A percentile compares a stretch with the other conserved stretches of the same genome.
phyloP scores from a whole-genome alignment of 2,329 filamentous ascomycete species.

The Fusarium austroafricanum region DNA sequence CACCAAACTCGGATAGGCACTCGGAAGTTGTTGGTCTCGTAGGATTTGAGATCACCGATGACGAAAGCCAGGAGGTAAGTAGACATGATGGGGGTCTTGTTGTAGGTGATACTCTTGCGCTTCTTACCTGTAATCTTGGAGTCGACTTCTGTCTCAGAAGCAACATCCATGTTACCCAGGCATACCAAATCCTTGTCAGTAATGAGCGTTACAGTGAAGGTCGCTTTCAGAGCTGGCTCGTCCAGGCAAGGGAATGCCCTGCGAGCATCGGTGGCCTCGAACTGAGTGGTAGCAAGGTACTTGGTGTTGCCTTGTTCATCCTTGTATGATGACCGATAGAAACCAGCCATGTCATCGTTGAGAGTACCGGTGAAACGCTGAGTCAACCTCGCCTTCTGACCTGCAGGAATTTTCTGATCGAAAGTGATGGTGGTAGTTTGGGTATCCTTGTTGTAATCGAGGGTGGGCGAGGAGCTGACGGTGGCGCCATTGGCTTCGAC shows the following conservation, averaged over 20 bases:
- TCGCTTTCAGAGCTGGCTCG: conserved; percentile 92
- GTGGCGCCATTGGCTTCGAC: conserved; percentile 60
- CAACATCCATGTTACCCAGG: conserved; percentile 96
- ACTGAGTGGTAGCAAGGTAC: conserved; percentile 90
- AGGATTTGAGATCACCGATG: conserved; percentile 91
- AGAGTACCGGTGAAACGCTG: conserved; percentile 77
- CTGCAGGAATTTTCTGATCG: conserved; percentile 76
- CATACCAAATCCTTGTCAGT: conserved; percentile 92
- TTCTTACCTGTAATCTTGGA: conserved; percentile 68
- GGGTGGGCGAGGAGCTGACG: conserved; percentile 53
- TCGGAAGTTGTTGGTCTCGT: conserved; percentile 91
- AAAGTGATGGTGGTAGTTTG: conserved; percentile 88
- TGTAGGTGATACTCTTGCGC: conserved; percentile 91
- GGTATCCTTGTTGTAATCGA: conserved; percentile 80
- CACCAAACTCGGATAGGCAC: conserved; percentile 95
- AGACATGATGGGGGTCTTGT: conserved; percentile 92
- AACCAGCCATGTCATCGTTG: conserved; percentile 97
- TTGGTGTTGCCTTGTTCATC: conserved; percentile 80
- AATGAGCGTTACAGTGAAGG: conserved; percentile 90
- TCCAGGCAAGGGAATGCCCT: conserved; percentile 97
- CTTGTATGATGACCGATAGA: conserved; percentile 96
- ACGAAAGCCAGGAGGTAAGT: conserved; percentile 96
- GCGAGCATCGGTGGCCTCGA: conserved; percentile 95
- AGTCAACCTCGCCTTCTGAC: conserved; percentile 75
- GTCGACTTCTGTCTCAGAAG: conserved; percentile 77